Percentiles rank a stretch among this genome's conserved stretches.
Conservation (phyloP, 176 grass and related monocot genomes). For the Hyparrhenia diplandra region DNA sequence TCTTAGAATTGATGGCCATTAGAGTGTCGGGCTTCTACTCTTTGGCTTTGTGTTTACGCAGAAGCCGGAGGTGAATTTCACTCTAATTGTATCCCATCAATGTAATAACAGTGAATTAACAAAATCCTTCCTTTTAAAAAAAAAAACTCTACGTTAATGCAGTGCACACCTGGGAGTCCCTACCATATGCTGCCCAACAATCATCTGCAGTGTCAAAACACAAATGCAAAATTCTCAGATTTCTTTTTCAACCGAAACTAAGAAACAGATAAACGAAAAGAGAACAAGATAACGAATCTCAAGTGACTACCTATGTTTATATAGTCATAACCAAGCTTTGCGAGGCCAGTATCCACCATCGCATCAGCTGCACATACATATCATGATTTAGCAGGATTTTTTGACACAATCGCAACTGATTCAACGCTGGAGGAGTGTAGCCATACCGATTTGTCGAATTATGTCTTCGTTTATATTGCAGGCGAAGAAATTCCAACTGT, state of each 20-base stretch:
- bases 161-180: slow-evolving; percentile 39
- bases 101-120: too few species aligned
- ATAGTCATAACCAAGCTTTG: slow-evolving; percentile 41
- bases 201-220: slow-evolving; percentile 36
- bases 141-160: background rate
- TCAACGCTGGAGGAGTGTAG: background rate
- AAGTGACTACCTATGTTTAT: slow-evolving; percentile 37
- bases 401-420: background rate
- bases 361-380: slow-evolving; percentile 38
- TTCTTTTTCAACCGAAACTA: background rate
- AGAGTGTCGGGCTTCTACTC: too few species aligned
- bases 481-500: slow-evolving; percentile 46
- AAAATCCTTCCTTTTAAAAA: too few species aligned
- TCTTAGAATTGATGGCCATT: too few species aligned
- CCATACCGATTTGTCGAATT: slow-evolving; percentile 28
- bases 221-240: background rate
- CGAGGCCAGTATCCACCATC: slow-evolving; percentile 42
- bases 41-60: too few species aligned
- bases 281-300: background rate
- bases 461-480: slow-evolving; percentile 34
- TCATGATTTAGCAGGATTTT: background rate
- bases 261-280: background rate
- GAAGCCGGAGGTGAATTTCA: too few species aligned
- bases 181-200: slow-evolving; percentile 37
- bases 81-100: too few species aligned